phyloP scores from a whole-genome alignment of 2,329 filamentous ascomycete genomes.

The Pseudocercospora vitis region DNA sequence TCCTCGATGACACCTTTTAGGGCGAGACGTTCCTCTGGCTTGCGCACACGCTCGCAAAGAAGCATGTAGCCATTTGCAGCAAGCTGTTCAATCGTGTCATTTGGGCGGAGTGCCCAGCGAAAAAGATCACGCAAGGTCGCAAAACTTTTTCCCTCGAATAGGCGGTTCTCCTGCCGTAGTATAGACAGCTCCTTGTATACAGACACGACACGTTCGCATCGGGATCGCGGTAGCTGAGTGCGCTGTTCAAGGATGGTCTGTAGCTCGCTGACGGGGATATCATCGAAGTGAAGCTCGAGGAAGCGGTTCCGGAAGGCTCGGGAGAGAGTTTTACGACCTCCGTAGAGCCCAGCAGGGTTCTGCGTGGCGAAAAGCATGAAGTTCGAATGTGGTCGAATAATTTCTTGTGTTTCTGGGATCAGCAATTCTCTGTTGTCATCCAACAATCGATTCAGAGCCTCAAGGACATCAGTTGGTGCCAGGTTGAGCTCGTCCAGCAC shows the following conservation, averaged over 20 bases:
- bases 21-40: conserved; percentile 77
- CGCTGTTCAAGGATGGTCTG: conserved; percentile 87
- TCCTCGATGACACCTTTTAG: conserved; percentile 87
- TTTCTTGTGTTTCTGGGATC: conserved; percentile 93
- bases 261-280: conserved; percentile 92
- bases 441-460: conserved; percentile 89
- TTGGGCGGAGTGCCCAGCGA: conserved; percentile 83
- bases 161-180: conserved; percentile 80
- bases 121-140: conserved; percentile 95
- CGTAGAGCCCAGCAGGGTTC: conserved; percentile 93
- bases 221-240: conserved; percentile 84
- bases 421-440: conserved; percentile 96
- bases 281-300: conserved; percentile 93
- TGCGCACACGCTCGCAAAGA: conserved; percentile 89
- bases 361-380: conserved; percentile 99
- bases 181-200: conserved; percentile 93
- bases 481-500: conserved; percentile 96
- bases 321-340: conserved; percentile 88
- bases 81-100: conserved; percentile 82
- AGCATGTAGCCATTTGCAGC: conserved; percentile 95
- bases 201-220: conserved; percentile 85
- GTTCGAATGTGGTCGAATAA: conserved; percentile 85
- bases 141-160: conserved; percentile 98
- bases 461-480: conserved; percentile 92
- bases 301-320: conserved; percentile 96